Percentiles rank a stretch among this genome's conserved stretches.
phyloP scores from a whole-genome alignment of 1,139 yeast species.

The Sugiyamaella neomexicana region DNA sequence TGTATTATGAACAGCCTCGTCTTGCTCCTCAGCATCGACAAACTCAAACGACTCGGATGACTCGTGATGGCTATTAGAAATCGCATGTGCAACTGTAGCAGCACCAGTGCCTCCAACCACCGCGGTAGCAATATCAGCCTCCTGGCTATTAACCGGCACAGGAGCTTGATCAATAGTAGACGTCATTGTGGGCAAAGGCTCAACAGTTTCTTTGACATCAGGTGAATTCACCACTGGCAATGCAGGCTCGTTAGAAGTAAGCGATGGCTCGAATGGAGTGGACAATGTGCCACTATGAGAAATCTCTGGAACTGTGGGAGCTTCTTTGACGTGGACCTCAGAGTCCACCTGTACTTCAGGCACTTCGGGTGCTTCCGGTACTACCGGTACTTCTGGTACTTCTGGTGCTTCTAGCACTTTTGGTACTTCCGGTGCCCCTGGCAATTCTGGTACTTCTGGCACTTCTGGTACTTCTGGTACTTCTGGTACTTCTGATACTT shows the following conservation, averaged over 20 bases:
- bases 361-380: not conserved
- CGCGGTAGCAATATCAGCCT: not conserved
- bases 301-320: not conserved
- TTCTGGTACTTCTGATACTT: no score
- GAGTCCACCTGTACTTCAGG: no score
- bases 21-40: slow-evolving; percentile 32
- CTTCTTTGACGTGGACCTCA: no score
- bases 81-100: slow-evolving; percentile 1
- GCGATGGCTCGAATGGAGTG: not conserved
- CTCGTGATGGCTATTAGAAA: slow-evolving; percentile 53
- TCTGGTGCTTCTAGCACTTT: no score
- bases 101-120: slow-evolving; percentile 1
- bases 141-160: no score
- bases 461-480: no score
- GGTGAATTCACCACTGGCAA: not conserved
- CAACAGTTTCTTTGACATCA: not conserved
- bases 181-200: not conserved
- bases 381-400: no score
- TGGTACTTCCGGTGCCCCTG: no score
- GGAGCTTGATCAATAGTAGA: not conserved
- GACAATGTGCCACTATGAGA: not conserved
- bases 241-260: not conserved
- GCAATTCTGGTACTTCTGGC: no score
- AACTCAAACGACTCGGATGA: slow-evolving; percentile 48
- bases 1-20: slow-evolving; percentile 3